phyloP scores from a whole-genome alignment of 495 filamentous ascomycete genomes.

The Neurospora discreta region DNA sequence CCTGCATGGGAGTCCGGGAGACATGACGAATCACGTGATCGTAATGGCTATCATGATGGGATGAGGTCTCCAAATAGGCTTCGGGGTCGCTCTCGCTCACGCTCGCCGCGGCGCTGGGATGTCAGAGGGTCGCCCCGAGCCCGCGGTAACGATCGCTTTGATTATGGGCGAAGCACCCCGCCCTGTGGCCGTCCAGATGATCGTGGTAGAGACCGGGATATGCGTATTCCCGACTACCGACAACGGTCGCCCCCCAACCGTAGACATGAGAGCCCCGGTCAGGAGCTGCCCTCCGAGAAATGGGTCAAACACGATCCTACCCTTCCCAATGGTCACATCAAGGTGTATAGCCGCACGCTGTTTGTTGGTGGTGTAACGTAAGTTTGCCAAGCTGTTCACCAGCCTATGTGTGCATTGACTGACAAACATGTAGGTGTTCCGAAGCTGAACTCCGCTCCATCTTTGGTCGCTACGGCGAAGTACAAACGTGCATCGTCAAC shows the following conservation, averaged over 20 bases:
- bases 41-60: slow-evolving; percentile 39
- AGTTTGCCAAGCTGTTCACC: slow-evolving; percentile 27
- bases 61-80: slow-evolving; percentile 46
- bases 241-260: slow-evolving; percentile 68
- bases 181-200: slow-evolving; percentile 46
- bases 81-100: slow-evolving; percentile 66
- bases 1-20: slow-evolving; percentile 27
- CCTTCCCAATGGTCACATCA: slow-evolving; percentile 66
- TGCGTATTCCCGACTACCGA: slow-evolving; percentile 59
- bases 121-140: slow-evolving; percentile 32
- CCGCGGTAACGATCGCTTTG: slow-evolving; percentile 30
- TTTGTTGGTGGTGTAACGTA: slow-evolving; percentile 95
- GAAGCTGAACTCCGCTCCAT: slow-evolving; percentile 70
- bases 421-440: slow-evolving; percentile 43
- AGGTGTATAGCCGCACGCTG: slow-evolving; percentile 87
- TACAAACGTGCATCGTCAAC: slow-evolving; percentile 97
- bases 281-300: slow-evolving; percentile 43
- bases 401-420: slow-evolving; percentile 3
- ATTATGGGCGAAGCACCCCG: slow-evolving; percentile 25
- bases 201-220: slow-evolving; percentile 41
- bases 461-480: slow-evolving; percentile 69
- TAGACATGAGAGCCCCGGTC: slow-evolving; percentile 46
- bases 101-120: slow-evolving; percentile 56
- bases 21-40: slow-evolving; percentile 49
- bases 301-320: slow-evolving; percentile 69